phyloP scores from a whole-genome alignment of 179 eudicot species.

The Nepenthes alata region DNA sequence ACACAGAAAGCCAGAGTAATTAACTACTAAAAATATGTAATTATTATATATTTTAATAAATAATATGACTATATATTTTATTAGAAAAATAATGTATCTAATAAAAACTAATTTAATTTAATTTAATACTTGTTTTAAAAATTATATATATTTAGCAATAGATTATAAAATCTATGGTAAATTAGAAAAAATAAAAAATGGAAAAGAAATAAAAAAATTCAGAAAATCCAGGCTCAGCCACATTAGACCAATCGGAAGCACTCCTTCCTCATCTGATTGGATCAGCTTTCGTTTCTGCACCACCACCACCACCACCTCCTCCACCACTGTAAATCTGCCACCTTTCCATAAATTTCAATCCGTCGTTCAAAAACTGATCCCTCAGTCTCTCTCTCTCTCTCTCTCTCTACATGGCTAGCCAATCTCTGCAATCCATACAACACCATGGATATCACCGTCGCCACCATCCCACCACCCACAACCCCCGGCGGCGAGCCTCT shows the following conservation, averaged over 20 bases:
- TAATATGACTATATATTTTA: too few species aligned
- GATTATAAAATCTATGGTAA: too few species aligned
- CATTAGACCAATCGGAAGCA: conserved; percentile 41
- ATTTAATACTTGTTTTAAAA: too few species aligned
- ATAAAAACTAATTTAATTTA: too few species aligned
- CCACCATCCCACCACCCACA: conserved; percentile 26
- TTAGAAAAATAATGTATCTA: too few species aligned
- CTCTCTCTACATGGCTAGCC: background rate
- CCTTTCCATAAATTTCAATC: background rate
- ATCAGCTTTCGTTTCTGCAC: conserved; percentile 25
- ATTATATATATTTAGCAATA: too few species aligned
- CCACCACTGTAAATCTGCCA: background rate
- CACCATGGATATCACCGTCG: conserved; percentile 12
- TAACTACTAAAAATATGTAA: too few species aligned
- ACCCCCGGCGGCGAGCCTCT: conserved; percentile 27
- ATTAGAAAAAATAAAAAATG: background rate
- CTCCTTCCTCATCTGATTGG: conserved; percentile 18
- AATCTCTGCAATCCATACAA: conserved; percentile 5
- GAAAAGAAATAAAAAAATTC: conserved; percentile 4
- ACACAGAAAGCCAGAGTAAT: too few species aligned
- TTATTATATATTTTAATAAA: too few species aligned
- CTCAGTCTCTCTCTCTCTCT: background rate
- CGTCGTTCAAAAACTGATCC: background rate
- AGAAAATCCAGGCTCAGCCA: conserved; percentile 56
- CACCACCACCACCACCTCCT: conserved; percentile 1